Conservation (phyloP, 1,139 yeast genomes). For the Sugiyamaella novakii region DNA sequence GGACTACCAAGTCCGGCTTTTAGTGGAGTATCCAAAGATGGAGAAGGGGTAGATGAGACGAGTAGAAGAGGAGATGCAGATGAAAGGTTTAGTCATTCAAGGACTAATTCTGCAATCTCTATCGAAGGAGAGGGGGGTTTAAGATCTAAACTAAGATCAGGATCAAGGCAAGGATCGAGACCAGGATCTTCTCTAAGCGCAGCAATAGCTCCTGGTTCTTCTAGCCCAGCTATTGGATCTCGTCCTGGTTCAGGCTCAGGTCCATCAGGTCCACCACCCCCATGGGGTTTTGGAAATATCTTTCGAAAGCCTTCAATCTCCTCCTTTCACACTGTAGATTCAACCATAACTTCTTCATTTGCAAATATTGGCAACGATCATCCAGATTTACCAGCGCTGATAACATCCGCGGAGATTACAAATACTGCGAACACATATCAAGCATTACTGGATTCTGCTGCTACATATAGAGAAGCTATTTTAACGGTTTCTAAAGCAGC, state of each 20-base stretch:
- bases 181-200: not conserved
- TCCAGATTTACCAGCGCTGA: constrained; percentile 59
- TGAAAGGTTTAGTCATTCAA: constrained; percentile 11
- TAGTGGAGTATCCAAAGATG: constrained; percentile 14
- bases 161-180: constrained; percentile 13
- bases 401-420: constrained; percentile 60
- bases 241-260: not conserved
- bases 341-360: constrained; percentile 27
- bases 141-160: not conserved
- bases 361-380: constrained; percentile 28
- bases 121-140: not conserved
- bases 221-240: not conserved
- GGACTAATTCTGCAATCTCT: constrained; percentile 10
- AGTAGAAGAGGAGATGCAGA: not conserved
- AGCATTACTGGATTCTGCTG: constrained; percentile 55
- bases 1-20: constrained; percentile 20
- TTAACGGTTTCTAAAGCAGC: constrained; percentile 60
- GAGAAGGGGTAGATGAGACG: not conserved
- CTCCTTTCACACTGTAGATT: constrained; percentile 24
- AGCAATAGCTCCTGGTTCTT: not conserved
- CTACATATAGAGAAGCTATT: constrained; percentile 54
- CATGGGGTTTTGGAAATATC: constrained; percentile 18
- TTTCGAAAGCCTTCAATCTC: constrained; percentile 35
- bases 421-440: constrained; percentile 52
- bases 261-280: not conserved